phyloP scores from a whole-genome alignment of 78 protist genomes.

The Thecamonas trahens region DNA sequence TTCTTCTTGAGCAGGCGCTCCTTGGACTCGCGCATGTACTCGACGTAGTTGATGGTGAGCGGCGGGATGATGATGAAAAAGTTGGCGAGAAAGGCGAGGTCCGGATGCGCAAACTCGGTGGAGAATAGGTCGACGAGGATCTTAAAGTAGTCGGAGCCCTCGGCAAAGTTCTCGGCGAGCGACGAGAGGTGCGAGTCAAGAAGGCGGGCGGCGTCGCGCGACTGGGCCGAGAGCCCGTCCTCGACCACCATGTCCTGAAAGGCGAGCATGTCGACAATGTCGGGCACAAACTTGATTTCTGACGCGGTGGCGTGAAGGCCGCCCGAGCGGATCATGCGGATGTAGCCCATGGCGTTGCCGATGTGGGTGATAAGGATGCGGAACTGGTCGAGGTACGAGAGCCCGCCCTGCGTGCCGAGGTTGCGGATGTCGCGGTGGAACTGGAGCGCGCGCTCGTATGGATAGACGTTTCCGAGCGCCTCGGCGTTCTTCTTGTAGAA shows the following conservation, averaged over 20 bases:
- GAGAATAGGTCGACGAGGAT: conserved; percentile 64
- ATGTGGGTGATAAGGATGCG: conserved; percentile 48
- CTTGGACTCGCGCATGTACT: conserved; percentile 66
- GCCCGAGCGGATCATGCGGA: conserved; percentile 87
- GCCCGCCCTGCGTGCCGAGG: too few relatives aligned
- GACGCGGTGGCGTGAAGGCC: conserved; percentile 55
- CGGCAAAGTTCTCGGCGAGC: conserved; percentile 60
- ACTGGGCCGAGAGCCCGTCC: background rate
- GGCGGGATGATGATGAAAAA: conserved; percentile 87
- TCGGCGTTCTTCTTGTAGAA: background rate
- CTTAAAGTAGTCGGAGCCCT: conserved; percentile 84
- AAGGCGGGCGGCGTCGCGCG: conserved; percentile 9
- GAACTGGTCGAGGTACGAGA: conserved; percentile 84
- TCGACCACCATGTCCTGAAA: conserved; percentile 57
- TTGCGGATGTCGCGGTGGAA: background rate
- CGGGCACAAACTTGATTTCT: conserved; percentile 74
- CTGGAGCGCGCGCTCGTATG: conserved; percentile 1
- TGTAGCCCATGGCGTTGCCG: conserved; percentile 92
- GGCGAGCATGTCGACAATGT: conserved; percentile 55
- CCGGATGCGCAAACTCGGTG: conserved; percentile 15
- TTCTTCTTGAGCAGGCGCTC: conserved; percentile 57
- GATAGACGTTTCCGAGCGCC: too few relatives aligned
- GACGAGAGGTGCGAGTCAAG: conserved; percentile 52
- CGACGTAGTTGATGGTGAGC: conserved; percentile 73
- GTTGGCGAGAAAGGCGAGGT: conserved; percentile 57